These are phyloP conservation scores for Cyclotella choctawhatcheeana DNA, from an alignment of 108 stramenopile genomes.

Conservation along the genomic window DNA sequence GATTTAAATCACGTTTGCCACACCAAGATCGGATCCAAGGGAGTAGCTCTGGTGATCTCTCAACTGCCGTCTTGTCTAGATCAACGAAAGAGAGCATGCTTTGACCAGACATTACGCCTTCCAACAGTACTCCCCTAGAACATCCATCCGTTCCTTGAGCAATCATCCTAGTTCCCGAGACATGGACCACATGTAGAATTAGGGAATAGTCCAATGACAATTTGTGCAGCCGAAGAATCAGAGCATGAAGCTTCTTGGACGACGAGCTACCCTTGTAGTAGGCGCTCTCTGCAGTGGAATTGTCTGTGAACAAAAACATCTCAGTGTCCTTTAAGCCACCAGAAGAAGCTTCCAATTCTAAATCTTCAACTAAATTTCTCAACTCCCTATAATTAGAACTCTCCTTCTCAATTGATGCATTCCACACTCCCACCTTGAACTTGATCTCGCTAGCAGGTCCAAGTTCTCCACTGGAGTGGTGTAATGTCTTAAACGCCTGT, in stretches of 20 bases:
- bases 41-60: slow-evolving; percentile 28
- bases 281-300: slow-evolving; percentile 42
- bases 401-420: neutral
- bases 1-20: neutral
- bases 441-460: slow-evolving; percentile 2
- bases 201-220: neutral
- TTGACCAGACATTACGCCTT: slow-evolving; percentile 25
- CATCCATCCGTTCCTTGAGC: slow-evolving; percentile 34
- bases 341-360: slow-evolving; percentile 10
- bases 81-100: slow-evolving; percentile 11
- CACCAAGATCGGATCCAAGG: slow-evolving; percentile 17
- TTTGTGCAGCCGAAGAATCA: slow-evolving; percentile 7
- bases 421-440: slow-evolving; percentile 7
- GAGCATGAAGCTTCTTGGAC: slow-evolving; percentile 11
- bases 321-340: slow-evolving; percentile 32
- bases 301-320: slow-evolving; percentile 60
- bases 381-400: slow-evolving; percentile 14
- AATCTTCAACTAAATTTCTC: slow-evolving; percentile 17
- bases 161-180: slow-evolving; percentile 37
- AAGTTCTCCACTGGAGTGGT: neutral
- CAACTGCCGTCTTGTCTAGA: slow-evolving; percentile 14
- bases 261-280: slow-evolving; percentile 34
- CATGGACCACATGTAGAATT: slow-evolving; percentile 23
- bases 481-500: neutral
- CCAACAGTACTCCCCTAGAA: slow-evolving; percentile 17